Percentiles rank a stretch among this genome's conserved stretches.
These are phyloP conservation scores for Hymenochaete sp. DNA, from an alignment of 1,284 basidiomycete species.

Conservation along the genomic window DNA sequence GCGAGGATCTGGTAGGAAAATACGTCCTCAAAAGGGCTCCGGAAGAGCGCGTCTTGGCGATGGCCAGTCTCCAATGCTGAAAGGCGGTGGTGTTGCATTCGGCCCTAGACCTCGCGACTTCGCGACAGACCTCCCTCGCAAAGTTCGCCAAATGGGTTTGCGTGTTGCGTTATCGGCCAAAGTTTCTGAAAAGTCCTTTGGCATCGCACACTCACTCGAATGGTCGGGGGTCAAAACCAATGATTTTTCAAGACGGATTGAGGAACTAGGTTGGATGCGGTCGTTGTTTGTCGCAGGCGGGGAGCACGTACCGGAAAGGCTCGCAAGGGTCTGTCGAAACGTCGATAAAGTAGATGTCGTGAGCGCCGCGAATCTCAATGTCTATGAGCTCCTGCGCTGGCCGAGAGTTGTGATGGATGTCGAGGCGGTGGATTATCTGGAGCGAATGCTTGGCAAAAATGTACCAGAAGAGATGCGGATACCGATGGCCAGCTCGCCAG, in stretches of 20 bases:
- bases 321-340: conserved; percentile 54
- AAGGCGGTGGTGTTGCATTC: conserved; percentile 88
- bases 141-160: conserved; percentile 90
- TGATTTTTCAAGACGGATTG: conserved; percentile 48
- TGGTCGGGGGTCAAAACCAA: conserved; percentile 68
- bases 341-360: conserved; percentile 55
- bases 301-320: conserved; percentile 41
- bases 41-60: conserved; percentile 89
- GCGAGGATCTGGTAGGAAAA: conserved; percentile 79
- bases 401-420: conserved; percentile 61
- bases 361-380: conserved; percentile 56
- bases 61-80: conserved; percentile 79
- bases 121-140: conserved; percentile 81
- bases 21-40: conserved; percentile 87
- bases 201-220: conserved; percentile 63
- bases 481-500: conserved; percentile 12
- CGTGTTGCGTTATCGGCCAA: conserved; percentile 80
- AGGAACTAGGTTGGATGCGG: conserved; percentile 52
- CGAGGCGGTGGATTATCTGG: conserved; percentile 62
- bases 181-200: conserved; percentile 64
- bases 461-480: conserved; percentile 14
- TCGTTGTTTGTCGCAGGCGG: conserved; percentile 68
- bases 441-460: conserved; percentile 44
- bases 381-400: conserved; percentile 77
- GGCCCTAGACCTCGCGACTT: conserved; percentile 89